Conservation (phyloP, 2,329 filamentous ascomycete genomes). For the Aureobasidium sp. region DNA sequence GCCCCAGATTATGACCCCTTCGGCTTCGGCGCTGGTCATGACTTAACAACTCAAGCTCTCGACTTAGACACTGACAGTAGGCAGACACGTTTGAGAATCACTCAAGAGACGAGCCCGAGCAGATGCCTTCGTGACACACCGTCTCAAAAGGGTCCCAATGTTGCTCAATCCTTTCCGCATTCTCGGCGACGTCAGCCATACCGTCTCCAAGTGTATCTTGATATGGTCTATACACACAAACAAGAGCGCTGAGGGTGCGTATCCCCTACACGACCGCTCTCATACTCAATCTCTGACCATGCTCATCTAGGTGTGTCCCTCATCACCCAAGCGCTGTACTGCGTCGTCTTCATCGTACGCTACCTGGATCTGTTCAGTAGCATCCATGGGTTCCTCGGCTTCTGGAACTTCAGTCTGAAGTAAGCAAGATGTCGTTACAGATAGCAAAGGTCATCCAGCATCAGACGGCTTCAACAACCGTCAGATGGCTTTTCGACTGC, state of each 20-base stretch:
- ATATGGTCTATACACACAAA: constrained; percentile 19
- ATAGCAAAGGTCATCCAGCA: neutral
- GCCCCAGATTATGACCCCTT: neutral
- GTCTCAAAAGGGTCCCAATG: neutral
- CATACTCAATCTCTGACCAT: constrained; percentile 47
- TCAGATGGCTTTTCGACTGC: too few relatives aligned
- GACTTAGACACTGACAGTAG: neutral
- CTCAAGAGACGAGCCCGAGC: neutral
- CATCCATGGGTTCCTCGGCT: constrained; percentile 26
- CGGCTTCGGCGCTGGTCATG: neutral
- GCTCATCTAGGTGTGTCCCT: constrained; percentile 87
- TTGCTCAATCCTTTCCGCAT: constrained; percentile 33
- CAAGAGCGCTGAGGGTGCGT: constrained; percentile 18
- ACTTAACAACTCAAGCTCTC: neutral
- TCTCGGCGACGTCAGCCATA: constrained; percentile 75
- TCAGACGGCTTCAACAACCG: too few relatives aligned
- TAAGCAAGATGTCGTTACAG: neutral
- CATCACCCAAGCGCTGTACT: constrained; percentile 84
- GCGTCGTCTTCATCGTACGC: constrained; percentile 73
- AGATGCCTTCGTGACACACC: neutral
- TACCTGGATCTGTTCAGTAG: constrained; percentile 72
- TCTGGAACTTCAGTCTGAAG: constrained; percentile 59
- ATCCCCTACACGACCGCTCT: neutral
- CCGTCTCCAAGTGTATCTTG: constrained; percentile 63
- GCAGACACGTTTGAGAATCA: neutral